These are phyloP conservation scores for Tilletia indica DNA, from an alignment of 1,284 basidiomycete genomes.

Conservation along the genomic window DNA sequence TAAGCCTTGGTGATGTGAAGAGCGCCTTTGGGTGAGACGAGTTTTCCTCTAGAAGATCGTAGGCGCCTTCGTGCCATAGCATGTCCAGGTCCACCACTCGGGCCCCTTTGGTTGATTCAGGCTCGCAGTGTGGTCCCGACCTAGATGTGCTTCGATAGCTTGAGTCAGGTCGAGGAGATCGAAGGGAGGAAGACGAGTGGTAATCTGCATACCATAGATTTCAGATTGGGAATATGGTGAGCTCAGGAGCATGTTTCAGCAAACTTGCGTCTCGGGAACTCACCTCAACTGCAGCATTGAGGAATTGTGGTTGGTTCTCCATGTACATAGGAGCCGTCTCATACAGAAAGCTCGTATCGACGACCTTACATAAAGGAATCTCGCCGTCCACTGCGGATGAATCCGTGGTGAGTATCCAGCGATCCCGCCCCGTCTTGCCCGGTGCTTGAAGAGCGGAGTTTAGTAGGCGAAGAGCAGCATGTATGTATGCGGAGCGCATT, in stretches of 20 bases:
- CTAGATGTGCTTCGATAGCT: conserved; percentile 71
- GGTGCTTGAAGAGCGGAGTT: conserved; percentile 28
- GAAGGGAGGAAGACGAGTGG: conserved; percentile 69
- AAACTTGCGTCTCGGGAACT: conserved; percentile 59
- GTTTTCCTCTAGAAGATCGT: conserved; percentile 61
- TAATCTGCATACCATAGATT: conserved; percentile 61
- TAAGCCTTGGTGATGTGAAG: conserved; percentile 63
- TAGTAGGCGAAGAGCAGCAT: conserved; percentile 67
- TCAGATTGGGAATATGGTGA: neutral
- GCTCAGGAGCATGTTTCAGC: conserved; percentile 7
- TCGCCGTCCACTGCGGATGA: neutral
- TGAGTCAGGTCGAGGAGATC: conserved; percentile 72
- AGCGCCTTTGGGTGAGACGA: neutral
- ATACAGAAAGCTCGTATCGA: conserved; percentile 87
- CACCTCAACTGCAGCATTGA: conserved; percentile 72
- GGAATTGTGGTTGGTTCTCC: conserved; percentile 80
- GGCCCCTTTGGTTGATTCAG: conserved; percentile 71
- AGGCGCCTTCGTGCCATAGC: conserved; percentile 70
- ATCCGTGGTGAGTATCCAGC: neutral
- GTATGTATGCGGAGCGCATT: conserved; percentile 80
- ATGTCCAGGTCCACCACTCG: conserved; percentile 89
- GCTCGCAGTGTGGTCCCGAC: conserved; percentile 69
- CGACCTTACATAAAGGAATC: conserved; percentile 54
- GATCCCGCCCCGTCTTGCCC: conserved; percentile 5
- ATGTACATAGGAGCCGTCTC: conserved; percentile 96